phyloP scores from a whole-genome alignment of 179 eudicot genomes.

The Spergularia azorica region DNA sequence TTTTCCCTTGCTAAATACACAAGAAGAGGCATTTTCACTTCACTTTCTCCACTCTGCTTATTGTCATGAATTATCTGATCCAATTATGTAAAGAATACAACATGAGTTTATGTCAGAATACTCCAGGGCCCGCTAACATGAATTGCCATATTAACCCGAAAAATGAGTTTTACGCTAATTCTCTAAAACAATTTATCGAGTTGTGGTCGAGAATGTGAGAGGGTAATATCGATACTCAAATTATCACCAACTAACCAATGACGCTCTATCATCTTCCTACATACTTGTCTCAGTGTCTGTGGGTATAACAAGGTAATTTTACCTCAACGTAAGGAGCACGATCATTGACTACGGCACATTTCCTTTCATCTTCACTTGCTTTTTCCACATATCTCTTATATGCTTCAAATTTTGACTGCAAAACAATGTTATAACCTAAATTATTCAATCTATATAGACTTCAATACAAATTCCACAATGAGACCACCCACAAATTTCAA shows the following conservation, averaged over 20 bases:
- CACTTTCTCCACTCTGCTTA: conserved; percentile 23
- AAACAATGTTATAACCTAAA: neutral
- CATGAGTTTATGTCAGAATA: neutral
- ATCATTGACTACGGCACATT: conserved; percentile 24
- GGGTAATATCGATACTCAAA: no score
- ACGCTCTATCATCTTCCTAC: no score
- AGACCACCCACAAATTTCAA: no score
- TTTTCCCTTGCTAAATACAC: conserved; percentile 73
- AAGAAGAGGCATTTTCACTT: conserved; percentile 54
- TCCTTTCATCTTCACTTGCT: conserved; percentile 27
- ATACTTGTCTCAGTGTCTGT: no score
- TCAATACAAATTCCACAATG: no score
- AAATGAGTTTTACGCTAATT: no score
- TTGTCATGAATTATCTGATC: conserved; percentile 45
- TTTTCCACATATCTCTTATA: conserved; percentile 22
- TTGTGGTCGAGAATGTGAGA: no score
- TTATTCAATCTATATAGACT: no score
- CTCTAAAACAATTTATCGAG: no score
- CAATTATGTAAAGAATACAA: neutral
- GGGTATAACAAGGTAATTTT: neutral
- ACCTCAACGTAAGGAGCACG: conserved; percentile 33
- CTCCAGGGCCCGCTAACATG: no score
- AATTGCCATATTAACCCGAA: no score
- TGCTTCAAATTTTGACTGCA: conserved; percentile 37
- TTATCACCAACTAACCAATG: no score